These are phyloP conservation scores for Aschersonia sp. DNA, from an alignment of 2,329 filamentous ascomycete genomes.

Conservation along the genomic window DNA sequence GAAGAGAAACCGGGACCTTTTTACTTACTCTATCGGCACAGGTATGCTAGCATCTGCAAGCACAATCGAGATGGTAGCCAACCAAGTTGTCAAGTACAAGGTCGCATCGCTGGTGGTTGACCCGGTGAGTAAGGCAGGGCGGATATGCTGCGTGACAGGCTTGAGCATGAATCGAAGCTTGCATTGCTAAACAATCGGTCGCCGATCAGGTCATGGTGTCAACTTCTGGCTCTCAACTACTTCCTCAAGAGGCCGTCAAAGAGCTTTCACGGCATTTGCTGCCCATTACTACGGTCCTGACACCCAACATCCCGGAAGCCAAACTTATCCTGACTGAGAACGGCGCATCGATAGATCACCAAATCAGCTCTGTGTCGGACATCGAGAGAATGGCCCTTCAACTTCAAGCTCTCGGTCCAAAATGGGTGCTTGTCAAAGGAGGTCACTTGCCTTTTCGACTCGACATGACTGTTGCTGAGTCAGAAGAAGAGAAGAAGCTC, in stretches of 20 bases:
- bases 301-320: constrained; percentile 67
- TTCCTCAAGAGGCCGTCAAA: constrained; percentile 49
- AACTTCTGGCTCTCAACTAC: constrained; percentile 58
- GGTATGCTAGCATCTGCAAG: constrained; percentile 24
- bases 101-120: constrained; percentile 20
- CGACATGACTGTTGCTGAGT: constrained; percentile 42
- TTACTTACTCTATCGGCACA: constrained; percentile 5
- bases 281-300: constrained; percentile 52
- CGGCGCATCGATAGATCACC: constrained; percentile 18
- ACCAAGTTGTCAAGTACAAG: constrained; percentile 15
- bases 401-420: constrained; percentile 55
- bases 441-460: constrained; percentile 70
- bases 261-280: constrained; percentile 46
- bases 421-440: constrained; percentile 77
- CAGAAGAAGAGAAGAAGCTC: constrained; percentile 42
- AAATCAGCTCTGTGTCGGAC: constrained; percentile 44
- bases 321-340: constrained; percentile 44
- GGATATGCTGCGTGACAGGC: not conserved
- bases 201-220: constrained; percentile 70
- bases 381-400: constrained; percentile 53
- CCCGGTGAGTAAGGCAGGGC: constrained; percentile 13
- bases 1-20: not conserved
- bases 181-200: not conserved
- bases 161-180: not conserved
- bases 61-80: constrained; percentile 21